Percentiles rank a stretch among this genome's conserved stretches.
These are phyloP conservation scores for Saccharomyces uvarum DNA, from an alignment of 1,139 yeast genomes.

Conservation along the genomic window DNA sequence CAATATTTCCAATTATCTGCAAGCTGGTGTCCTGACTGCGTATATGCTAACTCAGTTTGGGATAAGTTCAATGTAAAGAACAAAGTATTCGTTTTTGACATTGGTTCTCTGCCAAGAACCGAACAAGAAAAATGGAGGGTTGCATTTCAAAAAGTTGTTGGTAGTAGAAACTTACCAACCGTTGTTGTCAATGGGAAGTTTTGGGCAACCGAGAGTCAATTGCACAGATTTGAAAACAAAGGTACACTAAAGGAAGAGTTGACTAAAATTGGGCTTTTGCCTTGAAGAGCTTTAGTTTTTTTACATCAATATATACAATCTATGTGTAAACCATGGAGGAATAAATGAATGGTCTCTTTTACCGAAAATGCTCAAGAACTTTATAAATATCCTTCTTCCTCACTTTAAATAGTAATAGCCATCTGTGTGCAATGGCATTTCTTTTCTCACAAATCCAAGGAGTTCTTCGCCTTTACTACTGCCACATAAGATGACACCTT, in stretches of 20 bases:
- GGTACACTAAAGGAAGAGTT: slow-evolving; percentile 41
- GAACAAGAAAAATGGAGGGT: slow-evolving; percentile 52
- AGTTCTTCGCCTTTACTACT: slow-evolving; percentile 22
- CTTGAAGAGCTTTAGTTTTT: neutral
- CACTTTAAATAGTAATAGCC: slow-evolving; percentile 24
- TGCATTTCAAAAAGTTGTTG: slow-evolving; percentile 53
- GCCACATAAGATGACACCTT: slow-evolving; percentile 43
- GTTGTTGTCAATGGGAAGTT: slow-evolving; percentile 56
- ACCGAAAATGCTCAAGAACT: neutral
- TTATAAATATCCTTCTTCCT: too few species aligned
- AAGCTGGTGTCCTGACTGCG: slow-evolving; percentile 75
- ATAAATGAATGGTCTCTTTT: neutral
- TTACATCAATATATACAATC: neutral
- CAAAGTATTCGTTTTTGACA: slow-evolving; percentile 49
- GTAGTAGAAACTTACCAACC: slow-evolving; percentile 67
- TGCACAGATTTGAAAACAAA: slow-evolving; percentile 39
- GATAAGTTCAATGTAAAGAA: slow-evolving; percentile 42
- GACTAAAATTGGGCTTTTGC: slow-evolving; percentile 36
- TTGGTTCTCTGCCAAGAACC: slow-evolving; percentile 45
- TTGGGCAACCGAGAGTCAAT: slow-evolving; percentile 52
- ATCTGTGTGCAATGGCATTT: slow-evolving; percentile 19
- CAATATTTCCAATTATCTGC: slow-evolving; percentile 54
- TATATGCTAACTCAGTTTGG: slow-evolving; percentile 51
- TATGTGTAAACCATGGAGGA: neutral
- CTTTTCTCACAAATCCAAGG: slow-evolving; percentile 28